phyloP scores from a whole-genome alignment of 352 stramenopile species.

The Peronospora farinosa region DNA sequence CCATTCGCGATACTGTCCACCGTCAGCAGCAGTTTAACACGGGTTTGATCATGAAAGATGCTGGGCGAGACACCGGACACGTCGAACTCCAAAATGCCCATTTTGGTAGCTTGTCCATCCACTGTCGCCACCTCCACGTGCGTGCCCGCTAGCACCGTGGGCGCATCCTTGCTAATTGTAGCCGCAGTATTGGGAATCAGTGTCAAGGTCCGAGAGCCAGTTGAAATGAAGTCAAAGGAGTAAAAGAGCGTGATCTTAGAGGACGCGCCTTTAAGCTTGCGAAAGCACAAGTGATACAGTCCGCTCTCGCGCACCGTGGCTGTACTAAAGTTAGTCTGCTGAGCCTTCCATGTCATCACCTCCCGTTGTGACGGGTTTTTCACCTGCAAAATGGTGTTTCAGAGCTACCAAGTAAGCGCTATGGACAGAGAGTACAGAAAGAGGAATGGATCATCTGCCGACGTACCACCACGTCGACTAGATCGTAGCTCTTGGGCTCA shows the following conservation, averaged over 20 bases:
- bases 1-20: conserved; percentile 47
- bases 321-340: conserved; percentile 55
- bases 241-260: conserved; percentile 61
- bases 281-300: conserved; percentile 76
- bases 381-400: conserved; percentile 24
- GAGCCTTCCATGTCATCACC: conserved; percentile 49
- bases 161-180: conserved; percentile 44
- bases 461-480: conserved; percentile 46
- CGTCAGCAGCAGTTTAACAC: conserved; percentile 63
- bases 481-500: conserved; percentile 45
- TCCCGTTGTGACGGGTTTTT: conserved; percentile 47
- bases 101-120: conserved; percentile 39
- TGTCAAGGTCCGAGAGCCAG: conserved; percentile 38
- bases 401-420: not conserved
- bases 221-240: conserved; percentile 79
- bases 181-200: conserved; percentile 57
- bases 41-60: conserved; percentile 55
- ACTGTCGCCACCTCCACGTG: conserved; percentile 46
- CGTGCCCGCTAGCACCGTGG: conserved; percentile 46
- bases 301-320: conserved; percentile 60
- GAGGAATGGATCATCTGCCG: not conserved
- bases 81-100: conserved; percentile 69
- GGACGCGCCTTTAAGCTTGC: conserved; percentile 52
- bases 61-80: conserved; percentile 57
- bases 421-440: not conserved